Evolutionary conservation across 2,329 filamentous ascomycete species (phyloP).

Genomic region (Leptoxyphium fumago): DNA sequence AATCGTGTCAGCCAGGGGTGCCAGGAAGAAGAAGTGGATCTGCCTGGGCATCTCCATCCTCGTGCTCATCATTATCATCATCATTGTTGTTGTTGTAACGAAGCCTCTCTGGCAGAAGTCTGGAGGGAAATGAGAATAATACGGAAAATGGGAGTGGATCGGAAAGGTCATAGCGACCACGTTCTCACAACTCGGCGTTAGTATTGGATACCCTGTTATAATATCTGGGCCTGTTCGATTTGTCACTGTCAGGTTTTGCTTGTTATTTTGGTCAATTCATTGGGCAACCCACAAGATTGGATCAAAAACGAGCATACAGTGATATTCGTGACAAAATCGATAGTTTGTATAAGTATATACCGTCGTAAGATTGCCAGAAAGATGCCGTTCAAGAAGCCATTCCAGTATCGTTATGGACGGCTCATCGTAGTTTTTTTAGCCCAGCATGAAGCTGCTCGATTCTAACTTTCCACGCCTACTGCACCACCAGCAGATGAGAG

Average conservation of each 20-base stretch:
- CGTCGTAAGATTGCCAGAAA: no score
- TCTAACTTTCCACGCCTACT: not conserved
- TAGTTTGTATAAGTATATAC: no score
- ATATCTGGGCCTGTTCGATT: not conserved
- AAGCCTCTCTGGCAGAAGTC: not conserved
- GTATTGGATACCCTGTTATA: not conserved
- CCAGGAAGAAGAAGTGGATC: slow-evolving; percentile 92
- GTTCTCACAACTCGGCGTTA: not conserved
- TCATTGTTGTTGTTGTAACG: slow-evolving; percentile 10
- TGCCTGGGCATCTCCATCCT: slow-evolving; percentile 57
- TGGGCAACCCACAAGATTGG: no score
- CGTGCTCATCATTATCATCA: slow-evolving; percentile 15
- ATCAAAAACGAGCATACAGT: no score
- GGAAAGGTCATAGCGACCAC: not conserved
- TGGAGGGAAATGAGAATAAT: not conserved
- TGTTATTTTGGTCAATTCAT: no score
- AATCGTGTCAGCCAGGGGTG: slow-evolving; percentile 64
- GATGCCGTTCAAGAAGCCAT: no score
- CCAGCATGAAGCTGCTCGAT: not conserved
- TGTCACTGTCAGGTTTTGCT: no score
- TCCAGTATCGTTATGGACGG: no score
- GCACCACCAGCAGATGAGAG: slow-evolving; percentile 23
- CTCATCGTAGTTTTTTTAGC: no score
- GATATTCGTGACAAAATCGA: no score
- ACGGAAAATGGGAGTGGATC: not conserved